Percentiles rank a stretch among this genome's conserved stretches.
These are phyloP conservation scores for Backusella luteola DNA, from an alignment of 192 early-diverging fungal genomes.

Conservation along the genomic window DNA sequence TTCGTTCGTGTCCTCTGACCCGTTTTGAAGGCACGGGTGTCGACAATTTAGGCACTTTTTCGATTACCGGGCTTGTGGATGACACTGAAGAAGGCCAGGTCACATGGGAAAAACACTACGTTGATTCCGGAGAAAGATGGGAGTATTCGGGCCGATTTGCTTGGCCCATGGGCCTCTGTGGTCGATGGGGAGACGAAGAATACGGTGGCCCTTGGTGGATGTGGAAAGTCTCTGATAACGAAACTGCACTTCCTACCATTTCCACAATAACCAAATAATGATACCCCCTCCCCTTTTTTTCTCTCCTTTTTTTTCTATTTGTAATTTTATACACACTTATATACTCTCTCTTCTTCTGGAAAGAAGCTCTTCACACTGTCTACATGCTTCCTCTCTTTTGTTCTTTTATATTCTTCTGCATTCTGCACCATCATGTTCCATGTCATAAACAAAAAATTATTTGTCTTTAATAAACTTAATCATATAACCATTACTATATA, in stretches of 20 bases:
- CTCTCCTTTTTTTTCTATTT: not conserved
- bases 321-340: constrained; percentile 8
- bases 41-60: constrained; percentile 33
- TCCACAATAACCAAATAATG: not conserved
- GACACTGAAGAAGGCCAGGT: constrained; percentile 37
- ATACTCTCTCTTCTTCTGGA: not conserved
- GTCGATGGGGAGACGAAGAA: constrained; percentile 39
- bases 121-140: constrained; percentile 35
- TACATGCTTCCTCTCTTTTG: not conserved
- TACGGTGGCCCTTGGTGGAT: constrained; percentile 43
- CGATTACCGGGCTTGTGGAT: constrained; percentile 31
- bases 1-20: constrained; percentile 27
- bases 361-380: not conserved
- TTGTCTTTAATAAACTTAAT: constrained; percentile 2
- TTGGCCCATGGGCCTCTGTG: constrained; percentile 34
- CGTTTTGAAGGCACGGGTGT: constrained; percentile 35
- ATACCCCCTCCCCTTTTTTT: not conserved
- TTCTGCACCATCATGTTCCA: not conserved
- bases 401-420: not conserved
- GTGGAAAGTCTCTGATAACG: constrained; percentile 28
- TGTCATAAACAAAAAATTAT: constrained; percentile 6
- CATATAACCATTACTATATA: not conserved
- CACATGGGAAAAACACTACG: constrained; percentile 36
- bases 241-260: not conserved
- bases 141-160: constrained; percentile 37